These are phyloP conservation scores for Phytophthora nicotianae DNA, from an alignment of 352 stramenopile genomes.

Conservation along the genomic window DNA sequence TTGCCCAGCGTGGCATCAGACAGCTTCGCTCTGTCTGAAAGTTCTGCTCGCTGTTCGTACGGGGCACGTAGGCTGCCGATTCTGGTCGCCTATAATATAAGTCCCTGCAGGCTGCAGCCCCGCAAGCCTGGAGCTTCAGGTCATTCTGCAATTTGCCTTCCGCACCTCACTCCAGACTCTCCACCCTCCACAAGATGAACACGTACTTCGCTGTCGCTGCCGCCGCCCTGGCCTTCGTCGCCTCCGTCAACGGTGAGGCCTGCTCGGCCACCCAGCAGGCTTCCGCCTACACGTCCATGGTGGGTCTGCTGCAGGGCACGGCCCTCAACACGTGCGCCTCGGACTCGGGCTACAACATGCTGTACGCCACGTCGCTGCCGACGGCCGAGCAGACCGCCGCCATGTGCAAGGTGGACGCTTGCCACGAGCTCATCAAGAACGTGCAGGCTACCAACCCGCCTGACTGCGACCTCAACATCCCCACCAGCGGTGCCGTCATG, in stretches of 20 bases:
- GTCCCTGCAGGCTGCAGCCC: not conserved
- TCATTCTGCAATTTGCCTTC: slow-evolving; percentile 44
- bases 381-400: slow-evolving; percentile 31
- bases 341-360: slow-evolving; percentile 45
- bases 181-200: slow-evolving; percentile 32
- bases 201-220: slow-evolving; percentile 35
- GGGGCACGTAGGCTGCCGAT: not conserved
- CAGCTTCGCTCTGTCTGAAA: not conserved
- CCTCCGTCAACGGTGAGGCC: slow-evolving; percentile 32
- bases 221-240: slow-evolving; percentile 32
- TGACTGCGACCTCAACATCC: slow-evolving; percentile 48
- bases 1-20: slow-evolving; percentile 10
- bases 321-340: slow-evolving; percentile 29
- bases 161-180: slow-evolving; percentile 10
- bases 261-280: slow-evolving; percentile 27
- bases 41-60: slow-evolving; percentile 18
- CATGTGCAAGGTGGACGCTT: slow-evolving; percentile 40
- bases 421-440: slow-evolving; percentile 33
- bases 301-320: slow-evolving; percentile 19
- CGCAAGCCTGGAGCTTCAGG: slow-evolving; percentile 1
- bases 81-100: not conserved
- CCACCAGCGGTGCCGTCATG: slow-evolving; percentile 41
- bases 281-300: slow-evolving; percentile 30
- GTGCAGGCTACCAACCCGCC: slow-evolving; percentile 38
- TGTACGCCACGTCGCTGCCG: slow-evolving; percentile 34